Evolutionary conservation across 352 stramenopile species (phyloP).

Genomic region (Plasmopara muralis): DNA sequence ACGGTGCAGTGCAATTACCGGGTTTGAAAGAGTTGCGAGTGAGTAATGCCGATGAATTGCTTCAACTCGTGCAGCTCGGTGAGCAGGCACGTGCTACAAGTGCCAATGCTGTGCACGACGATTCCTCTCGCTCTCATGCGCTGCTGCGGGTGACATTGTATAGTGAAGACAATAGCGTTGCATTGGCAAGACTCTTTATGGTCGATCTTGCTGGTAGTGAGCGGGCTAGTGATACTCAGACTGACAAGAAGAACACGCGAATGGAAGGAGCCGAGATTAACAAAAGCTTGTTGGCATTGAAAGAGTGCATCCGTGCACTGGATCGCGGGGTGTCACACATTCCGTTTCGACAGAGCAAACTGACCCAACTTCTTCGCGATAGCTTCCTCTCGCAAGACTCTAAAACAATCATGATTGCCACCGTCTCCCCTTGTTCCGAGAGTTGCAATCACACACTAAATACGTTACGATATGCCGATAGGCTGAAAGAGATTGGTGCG

Average conservation of each 20-base stretch:
- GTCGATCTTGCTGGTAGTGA: constrained; percentile 65
- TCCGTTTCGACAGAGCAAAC: no score
- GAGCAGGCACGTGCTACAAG: constrained; percentile 89
- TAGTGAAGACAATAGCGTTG: no score
- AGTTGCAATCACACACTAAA: no score
- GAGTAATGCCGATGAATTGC: constrained; percentile 70
- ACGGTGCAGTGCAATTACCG: constrained; percentile 88
- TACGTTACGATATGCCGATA: no score
- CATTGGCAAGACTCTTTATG: no score
- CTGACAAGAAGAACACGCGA: constrained; percentile 82
- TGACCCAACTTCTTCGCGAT: no score
- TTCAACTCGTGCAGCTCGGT: constrained; percentile 85
- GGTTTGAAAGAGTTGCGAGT: constrained; percentile 87
- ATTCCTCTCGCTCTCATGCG: constrained; percentile 89
- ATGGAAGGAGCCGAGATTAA: constrained; percentile 97
- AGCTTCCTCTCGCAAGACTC: no score
- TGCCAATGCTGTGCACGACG: constrained; percentile 92
- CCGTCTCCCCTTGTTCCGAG: no score
- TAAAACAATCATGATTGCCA: no score
- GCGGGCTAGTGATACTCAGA: constrained; percentile 90
- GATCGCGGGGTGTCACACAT: constrained; percentile 25
- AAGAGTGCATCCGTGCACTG: constrained; percentile 95
- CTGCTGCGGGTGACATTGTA: constrained; percentile 49
- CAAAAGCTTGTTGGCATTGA: constrained; percentile 94
- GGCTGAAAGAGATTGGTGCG: no score